Base-by-base conservation (phyloP, 495 filamentous ascomycete genomes). In the Cudoniella acicularis region DNA sequence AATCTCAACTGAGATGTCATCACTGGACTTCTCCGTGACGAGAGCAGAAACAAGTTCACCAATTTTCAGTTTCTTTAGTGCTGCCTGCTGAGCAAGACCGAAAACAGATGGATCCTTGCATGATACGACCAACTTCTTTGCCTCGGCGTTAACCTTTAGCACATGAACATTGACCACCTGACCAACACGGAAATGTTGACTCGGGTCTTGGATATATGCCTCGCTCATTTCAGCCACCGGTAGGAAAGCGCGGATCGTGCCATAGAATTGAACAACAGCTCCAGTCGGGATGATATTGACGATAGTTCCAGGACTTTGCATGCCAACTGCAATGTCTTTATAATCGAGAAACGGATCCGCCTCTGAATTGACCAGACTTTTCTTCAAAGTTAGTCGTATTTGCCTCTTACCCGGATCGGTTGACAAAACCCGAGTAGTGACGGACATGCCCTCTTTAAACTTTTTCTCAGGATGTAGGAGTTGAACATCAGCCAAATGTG, bases 161-260 rank as follows among this genome's bases (percentile, higher is more conserved):
- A 94, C 84, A 63, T 89, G 86, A 27, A 96, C 88, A 71, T 82
- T 96, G 60, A 98, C 87, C 17, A 94, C 91, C 68, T 98, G 94
- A 1, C 95, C 94, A 8, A 83, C 73, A 27, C 87, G 83, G 73
- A 98, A 98, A 69, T 98, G 92, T 65, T 94, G 83, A 45, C 79
- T 83, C 6, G 92, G 91, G 66, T 96, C 88, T 64, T 88, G 82
- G 63, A 98, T 96, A 70, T 86, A 97, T 13, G 92, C 89, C 67
- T 97, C 95, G 69, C 92, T 96, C 95, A 98, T 98, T 68, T 98
- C 93, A 2, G 89, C 88, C 1, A 95, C 84, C 1, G 94, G 93
- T 55, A 98, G 80, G 73, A 93, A 98, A 10, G 85, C 95, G 49
- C 83, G 81, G 41, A 97, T 74, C 9, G 77, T 71, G 21, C 91